Conservation (phyloP, 768 basidiomycete species). For the Arthromyces matolae region DNA sequence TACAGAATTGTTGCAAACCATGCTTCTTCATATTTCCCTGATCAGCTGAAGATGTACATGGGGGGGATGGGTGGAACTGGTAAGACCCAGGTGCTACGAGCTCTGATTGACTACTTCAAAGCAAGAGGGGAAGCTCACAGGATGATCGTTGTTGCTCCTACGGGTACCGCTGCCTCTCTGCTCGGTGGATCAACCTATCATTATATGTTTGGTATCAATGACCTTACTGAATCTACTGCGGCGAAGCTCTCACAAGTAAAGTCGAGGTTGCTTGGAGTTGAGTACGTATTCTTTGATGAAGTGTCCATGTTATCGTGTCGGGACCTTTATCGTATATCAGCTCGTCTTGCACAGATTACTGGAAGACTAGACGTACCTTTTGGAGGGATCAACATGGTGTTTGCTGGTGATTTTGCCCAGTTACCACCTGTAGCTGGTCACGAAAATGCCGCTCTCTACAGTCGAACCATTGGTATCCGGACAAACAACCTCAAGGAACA, state of each 20-base stretch:
- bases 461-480: not conserved
- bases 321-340: constrained; percentile 8
- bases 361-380: constrained; percentile 12
- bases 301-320: constrained; percentile 14
- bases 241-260: not conserved
- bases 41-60: constrained; percentile 14
- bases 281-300: constrained; percentile 16
- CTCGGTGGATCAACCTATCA: constrained; percentile 20
- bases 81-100: constrained; percentile 15
- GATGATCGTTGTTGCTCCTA: constrained; percentile 15
- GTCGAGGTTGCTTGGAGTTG: constrained; percentile 2
- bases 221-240: not conserved
- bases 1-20: constrained; percentile 5
- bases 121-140: constrained; percentile 1
- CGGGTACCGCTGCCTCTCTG: constrained; percentile 15
- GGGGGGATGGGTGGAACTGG: constrained; percentile 22
- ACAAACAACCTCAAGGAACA: constrained; percentile 4
- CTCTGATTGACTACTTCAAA: constrained; percentile 14
- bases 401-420: constrained; percentile 44
- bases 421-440: constrained; percentile 25
- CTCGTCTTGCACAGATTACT: not conserved
- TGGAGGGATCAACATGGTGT: constrained; percentile 37
- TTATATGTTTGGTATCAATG: constrained; percentile 10
- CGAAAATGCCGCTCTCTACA: constrained; percentile 14
- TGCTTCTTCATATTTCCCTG: not conserved